A percentile compares a stretch with the other conserved stretches of the same genome.
Conservation (phyloP, 371 early-diverging fungal genomes). For the Rhizopus stolonifer region DNA sequence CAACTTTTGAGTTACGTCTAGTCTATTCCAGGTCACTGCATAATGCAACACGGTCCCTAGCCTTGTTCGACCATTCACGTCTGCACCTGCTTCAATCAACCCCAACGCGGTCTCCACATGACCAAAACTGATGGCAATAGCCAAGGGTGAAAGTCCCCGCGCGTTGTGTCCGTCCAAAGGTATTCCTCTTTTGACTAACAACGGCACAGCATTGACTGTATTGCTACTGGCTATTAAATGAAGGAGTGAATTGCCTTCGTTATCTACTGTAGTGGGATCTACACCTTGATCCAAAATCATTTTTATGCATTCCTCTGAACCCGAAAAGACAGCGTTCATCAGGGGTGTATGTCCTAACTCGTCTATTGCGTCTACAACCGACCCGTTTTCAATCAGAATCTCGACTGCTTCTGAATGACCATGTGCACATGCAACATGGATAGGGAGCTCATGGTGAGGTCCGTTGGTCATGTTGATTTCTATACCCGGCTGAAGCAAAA, state of each 20-base stretch:
- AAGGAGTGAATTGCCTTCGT: constrained; percentile 63
- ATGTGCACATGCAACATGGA: constrained; percentile 41
- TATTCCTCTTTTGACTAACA: constrained; percentile 23
- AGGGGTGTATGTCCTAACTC: constrained; percentile 69
- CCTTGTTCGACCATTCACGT: constrained; percentile 32
- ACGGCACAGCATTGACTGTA: constrained; percentile 26
- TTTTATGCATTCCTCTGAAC: constrained; percentile 28
- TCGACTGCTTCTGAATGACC: constrained; percentile 43
- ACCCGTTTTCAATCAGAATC: constrained; percentile 43
- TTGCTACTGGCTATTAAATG: constrained; percentile 44
- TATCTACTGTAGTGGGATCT: constrained; percentile 53
- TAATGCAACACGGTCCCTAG: constrained; percentile 43
- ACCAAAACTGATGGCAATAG: constrained; percentile 45
- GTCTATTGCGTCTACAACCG: constrained; percentile 56
- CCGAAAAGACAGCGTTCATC: constrained; percentile 33
- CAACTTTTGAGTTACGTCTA: constrained; percentile 36
- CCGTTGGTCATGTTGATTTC: constrained; percentile 41
- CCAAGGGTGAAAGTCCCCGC: constrained; percentile 42
- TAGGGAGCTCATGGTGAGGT: constrained; percentile 40
- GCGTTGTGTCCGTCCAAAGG: constrained; percentile 28
- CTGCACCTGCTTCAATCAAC: constrained; percentile 33
- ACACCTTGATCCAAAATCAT: constrained; percentile 32
- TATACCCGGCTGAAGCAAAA: constrained; percentile 37
- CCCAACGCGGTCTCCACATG: constrained; percentile 20
- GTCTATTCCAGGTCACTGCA: constrained; percentile 48